Evolutionary conservation across 179 eudicot genomes (phyloP).

Genomic region (Actinidia arguta): DNA sequence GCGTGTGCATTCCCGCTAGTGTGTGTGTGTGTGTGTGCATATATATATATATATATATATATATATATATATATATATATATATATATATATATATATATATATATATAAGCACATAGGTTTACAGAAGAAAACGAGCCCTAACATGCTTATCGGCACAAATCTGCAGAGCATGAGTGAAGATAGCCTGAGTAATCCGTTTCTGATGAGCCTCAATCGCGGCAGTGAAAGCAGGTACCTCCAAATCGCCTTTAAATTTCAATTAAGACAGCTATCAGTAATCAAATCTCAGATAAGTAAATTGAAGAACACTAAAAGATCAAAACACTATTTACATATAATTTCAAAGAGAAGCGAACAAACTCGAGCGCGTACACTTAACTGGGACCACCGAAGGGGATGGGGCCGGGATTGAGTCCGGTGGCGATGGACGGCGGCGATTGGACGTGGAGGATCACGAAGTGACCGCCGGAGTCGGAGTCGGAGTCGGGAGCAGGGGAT

Average conservation of each 20-base stretch:
- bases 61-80: too few species aligned
- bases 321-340: neutral
- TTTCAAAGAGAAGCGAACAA: neutral
- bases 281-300: constrained; percentile 11
- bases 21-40: too few species aligned
- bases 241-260: constrained; percentile 39
- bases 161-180: constrained; percentile 61
- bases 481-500: constrained; percentile 35
- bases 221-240: constrained; percentile 89
- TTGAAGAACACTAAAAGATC: neutral
- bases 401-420: constrained; percentile 73
- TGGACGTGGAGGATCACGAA: constrained; percentile 74
- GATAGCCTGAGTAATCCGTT: constrained; percentile 67
- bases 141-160: constrained; percentile 63
- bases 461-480: constrained; percentile 45
- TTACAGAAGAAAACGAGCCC: neutral
- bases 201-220: constrained; percentile 80
- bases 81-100: too few species aligned
- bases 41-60: too few species aligned
- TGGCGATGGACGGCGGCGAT: constrained; percentile 76
- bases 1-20: too few species aligned
- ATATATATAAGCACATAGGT: neutral
- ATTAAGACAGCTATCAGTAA: neutral
- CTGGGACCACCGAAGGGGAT: constrained; percentile 96
- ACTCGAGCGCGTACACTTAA: constrained; percentile 30